Base-by-base conservation (phyloP, 1,284 basidiomycete genomes). In the Inonotus obliquus region DNA sequence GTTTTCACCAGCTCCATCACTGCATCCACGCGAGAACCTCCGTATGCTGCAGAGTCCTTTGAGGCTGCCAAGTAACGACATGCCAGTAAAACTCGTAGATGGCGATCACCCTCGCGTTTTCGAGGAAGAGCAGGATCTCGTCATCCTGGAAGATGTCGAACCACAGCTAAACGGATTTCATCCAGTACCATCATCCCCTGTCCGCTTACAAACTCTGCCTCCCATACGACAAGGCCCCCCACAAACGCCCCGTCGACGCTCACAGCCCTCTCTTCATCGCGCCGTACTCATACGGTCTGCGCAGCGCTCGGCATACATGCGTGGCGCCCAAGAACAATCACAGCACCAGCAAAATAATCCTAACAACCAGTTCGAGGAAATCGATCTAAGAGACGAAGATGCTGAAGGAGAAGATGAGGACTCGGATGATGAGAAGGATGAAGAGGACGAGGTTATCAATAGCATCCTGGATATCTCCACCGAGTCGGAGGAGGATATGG, bases 271-370 rank as follows among this genome's bases (percentile, higher is more conserved):
- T 1, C 72, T 90, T 1, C 87, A 90, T 67, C 81, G 83, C 13
- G 85, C 85, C 0, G 87, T 89, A 1, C 74, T 90, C 17, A 82
- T 90, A 32, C 79, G 86, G 9, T 86, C 83, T 38, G 86, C 85
- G 0, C 86, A 89, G 66, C 76, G 84, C 14, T 81, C 80, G 0
- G 79, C 81, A 0, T 63, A 83, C 64, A 71, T 70, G 54, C 63
- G 67, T 9, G 76, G 77, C 57, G 71, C 74, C 53, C 71, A 73
- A 59, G 59, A 60, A 45, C 71, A 72, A 53, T 69, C 72, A 44
- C 69, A 73, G 21, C 66, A 66, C 35, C 57, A 68, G 25, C 71
- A 70, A 55, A 68, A 69, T 27, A 65, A 67, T 29, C 21, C 48
- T 41, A 63, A 60, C n/a, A 49, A 39, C 3, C 64, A 66, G 38